These are phyloP conservation scores for Apiospora rasikravindrae DNA, from an alignment of 2,329 filamentous ascomycete species.

Conservation along the genomic window DNA sequence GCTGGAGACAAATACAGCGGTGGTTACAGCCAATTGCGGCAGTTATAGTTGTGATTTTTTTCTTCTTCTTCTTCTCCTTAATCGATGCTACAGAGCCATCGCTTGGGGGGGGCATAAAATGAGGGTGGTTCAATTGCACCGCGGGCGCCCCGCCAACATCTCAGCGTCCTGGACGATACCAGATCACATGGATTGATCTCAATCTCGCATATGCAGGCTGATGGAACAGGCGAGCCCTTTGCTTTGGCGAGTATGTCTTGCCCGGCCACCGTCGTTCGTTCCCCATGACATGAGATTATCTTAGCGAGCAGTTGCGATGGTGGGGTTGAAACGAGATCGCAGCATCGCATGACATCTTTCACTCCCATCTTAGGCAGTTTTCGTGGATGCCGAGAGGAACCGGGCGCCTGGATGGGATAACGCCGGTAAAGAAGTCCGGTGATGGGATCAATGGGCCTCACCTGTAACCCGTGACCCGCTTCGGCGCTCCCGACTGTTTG, in stretches of 20 bases:
- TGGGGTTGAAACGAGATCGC: background rate
- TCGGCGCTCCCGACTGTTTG: conserved; percentile 2
- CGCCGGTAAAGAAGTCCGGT: conserved; percentile 5
- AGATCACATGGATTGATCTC: conserved; percentile 2
- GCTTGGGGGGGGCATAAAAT: background rate
- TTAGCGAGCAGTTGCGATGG: background rate
- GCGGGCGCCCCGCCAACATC: background rate
- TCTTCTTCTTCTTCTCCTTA: background rate
- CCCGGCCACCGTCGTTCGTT: background rate
- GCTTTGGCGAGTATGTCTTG: background rate
- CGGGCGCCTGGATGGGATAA: background rate
- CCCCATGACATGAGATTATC: background rate
- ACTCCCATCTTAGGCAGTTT: background rate
- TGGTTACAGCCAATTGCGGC: background rate
- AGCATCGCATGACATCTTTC: background rate
- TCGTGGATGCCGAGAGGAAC: background rate
- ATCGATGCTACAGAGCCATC: background rate
- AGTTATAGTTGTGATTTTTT: background rate
- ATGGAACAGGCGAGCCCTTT: background rate
- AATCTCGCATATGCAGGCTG: conserved; percentile 9
- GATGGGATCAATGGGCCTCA: background rate
- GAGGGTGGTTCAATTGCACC: background rate
- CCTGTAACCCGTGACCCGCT: conserved; percentile 6
- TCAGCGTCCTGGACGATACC: background rate
- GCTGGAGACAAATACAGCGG: background rate